A percentile compares a stretch with the other conserved stretches of the same genome.
Evolutionary conservation across 352 stramenopile genomes (phyloP).

Genomic region (Pythium aphanidermatum): DNA sequence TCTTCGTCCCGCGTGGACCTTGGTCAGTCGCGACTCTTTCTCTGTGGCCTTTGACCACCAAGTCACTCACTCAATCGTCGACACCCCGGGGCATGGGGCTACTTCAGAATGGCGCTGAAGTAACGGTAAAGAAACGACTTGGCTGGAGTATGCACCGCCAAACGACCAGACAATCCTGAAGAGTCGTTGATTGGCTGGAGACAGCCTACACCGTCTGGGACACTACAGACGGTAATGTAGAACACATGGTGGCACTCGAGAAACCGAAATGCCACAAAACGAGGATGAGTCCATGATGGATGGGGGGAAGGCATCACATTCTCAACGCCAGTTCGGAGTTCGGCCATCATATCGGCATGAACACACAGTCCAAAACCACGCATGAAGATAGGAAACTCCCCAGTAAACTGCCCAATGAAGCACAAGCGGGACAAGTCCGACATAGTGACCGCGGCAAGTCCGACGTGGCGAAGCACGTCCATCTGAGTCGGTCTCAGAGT

Average conservation of each 20-base stretch:
- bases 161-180: constrained; percentile 18
- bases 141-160: neutral
- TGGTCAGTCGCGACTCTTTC: constrained; percentile 2
- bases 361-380: constrained; percentile 7
- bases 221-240: neutral
- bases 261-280: no score
- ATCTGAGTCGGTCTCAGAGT: constrained; percentile 4
- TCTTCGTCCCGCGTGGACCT: neutral
- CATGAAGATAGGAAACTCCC: neutral
- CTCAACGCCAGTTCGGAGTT: no score
- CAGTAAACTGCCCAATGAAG: neutral
- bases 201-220: neutral
- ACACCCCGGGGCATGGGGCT: constrained; percentile 14
- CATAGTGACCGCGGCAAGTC: no score
- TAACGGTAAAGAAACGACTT: constrained; percentile 4
- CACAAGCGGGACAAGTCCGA: neutral
- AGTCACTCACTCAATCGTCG: constrained; percentile 27
- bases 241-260: constrained; percentile 5
- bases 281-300: no score
- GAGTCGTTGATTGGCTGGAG: constrained; percentile 27
- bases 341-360: constrained; percentile 1
- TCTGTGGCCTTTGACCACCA: constrained; percentile 30
- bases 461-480: neutral
- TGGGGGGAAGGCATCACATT: no score
- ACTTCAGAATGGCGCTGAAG: constrained; percentile 22